Evolutionary conservation across 108 stramenopile species (phyloP).

Genomic region (Parietichytrium sp.): DNA sequence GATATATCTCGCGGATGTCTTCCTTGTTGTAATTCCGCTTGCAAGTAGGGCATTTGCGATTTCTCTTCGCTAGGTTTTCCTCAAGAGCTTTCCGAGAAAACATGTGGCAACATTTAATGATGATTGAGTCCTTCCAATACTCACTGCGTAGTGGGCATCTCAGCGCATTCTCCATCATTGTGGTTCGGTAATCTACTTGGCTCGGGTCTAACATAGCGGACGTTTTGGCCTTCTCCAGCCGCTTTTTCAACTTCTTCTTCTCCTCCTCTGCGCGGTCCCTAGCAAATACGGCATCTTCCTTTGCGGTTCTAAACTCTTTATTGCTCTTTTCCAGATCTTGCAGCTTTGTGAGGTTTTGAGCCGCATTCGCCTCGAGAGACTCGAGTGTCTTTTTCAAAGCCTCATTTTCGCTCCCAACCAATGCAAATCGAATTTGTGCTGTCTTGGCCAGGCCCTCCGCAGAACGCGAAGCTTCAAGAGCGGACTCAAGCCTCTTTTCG

Average conservation of each 20-base stretch:
- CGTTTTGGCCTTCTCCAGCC: neutral
- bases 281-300: slow-evolving; percentile 12
- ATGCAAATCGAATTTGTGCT: no score
- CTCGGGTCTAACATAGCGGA: neutral
- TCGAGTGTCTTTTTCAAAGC: neutral
- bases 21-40: slow-evolving; percentile 14
- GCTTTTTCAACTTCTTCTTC: neutral
- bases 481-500: no score
- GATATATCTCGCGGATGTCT: neutral
- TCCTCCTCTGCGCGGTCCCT: neutral
- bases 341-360: neutral
- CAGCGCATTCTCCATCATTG: slow-evolving; percentile 1
- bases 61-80: slow-evolving; percentile 19
- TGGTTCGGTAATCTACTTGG: neutral
- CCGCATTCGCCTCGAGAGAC: neutral
- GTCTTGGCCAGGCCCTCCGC: no score
- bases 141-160: slow-evolving; percentile 11
- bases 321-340: neutral
- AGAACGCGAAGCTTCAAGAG: no score
- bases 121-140: slow-evolving; percentile 11
- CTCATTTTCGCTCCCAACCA: no score
- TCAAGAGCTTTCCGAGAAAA: slow-evolving; percentile 9
- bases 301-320: neutral
- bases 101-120: neutral
- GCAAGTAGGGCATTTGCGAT: slow-evolving; percentile 30